A percentile compares a stretch with the other conserved stretches of the same genome.
phyloP scores from a whole-genome alignment of 2,329 filamentous ascomycete genomes.

The Cladosporium colombiae region DNA sequence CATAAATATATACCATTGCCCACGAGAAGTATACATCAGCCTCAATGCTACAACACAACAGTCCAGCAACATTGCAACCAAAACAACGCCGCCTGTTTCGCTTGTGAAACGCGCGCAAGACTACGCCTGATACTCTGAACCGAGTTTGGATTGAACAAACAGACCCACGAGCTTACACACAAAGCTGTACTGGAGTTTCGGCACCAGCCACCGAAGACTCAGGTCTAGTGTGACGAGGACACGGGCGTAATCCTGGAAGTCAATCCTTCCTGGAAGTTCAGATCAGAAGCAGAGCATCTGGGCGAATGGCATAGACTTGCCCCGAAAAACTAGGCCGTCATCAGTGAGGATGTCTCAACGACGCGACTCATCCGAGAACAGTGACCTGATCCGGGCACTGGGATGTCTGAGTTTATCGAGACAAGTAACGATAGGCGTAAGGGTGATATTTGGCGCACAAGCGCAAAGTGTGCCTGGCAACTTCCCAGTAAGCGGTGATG shows the following conservation, averaged over 20 bases:
- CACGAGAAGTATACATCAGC: background rate
- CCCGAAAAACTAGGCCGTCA: background rate
- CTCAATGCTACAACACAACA: background rate
- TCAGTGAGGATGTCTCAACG: background rate
- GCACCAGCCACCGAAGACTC: background rate
- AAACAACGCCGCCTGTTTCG: background rate
- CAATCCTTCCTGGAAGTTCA: no score
- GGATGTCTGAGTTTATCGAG: background rate
- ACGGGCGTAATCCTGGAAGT: no score
- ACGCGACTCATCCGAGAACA: background rate
- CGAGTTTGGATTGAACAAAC: accelerated
- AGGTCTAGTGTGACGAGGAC: background rate
- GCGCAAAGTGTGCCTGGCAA: no score
- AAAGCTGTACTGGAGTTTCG: background rate
- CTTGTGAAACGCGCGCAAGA: background rate
- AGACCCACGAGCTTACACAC: background rate
- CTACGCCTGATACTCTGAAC: no score
- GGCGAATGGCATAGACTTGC: background rate
- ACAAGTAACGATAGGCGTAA: no score
- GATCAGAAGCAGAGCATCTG: background rate
- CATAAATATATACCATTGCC: background rate
- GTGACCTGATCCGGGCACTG: no score
- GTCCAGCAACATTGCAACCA: background rate
- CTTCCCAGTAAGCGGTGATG: no score
- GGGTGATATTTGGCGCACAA: no score